Conservation (phyloP, 1,284 basidiomycete species). For the Hymenochaete sp. region DNA sequence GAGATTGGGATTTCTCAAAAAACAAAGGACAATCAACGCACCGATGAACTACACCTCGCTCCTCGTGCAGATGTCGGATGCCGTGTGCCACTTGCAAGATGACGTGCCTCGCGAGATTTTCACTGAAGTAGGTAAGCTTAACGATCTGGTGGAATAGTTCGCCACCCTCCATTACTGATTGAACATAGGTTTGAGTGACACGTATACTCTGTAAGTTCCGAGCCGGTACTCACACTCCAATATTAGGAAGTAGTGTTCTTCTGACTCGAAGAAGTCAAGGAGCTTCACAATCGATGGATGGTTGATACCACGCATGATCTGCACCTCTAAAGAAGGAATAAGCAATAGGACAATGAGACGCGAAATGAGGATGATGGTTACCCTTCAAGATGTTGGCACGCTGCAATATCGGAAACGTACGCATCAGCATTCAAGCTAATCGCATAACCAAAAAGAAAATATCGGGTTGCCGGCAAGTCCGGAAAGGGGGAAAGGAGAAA, state of each 20-base stretch:
- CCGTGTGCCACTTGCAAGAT: constrained; percentile 96
- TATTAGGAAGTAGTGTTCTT: constrained; percentile 91
- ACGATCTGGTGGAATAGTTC: constrained; percentile 99
- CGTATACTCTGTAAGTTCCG: neutral
- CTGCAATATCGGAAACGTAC: constrained; percentile 38
- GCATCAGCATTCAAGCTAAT: constrained; percentile 30
- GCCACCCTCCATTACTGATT: constrained; percentile 87
- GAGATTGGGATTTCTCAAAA: neutral
- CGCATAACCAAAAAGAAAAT: constrained; percentile 12
- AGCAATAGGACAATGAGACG: neutral
- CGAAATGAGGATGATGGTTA: constrained; percentile 20
- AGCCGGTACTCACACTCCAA: constrained; percentile 65
- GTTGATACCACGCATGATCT: constrained; percentile 95
- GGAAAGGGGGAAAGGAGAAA: constrained; percentile 20
- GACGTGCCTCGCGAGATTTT: constrained; percentile 90
- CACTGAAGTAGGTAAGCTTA: constrained; percentile 98
- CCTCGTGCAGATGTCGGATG: constrained; percentile 95
- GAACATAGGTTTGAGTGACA: constrained; percentile 3
- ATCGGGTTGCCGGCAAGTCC: neutral
- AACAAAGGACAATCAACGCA: constrained; percentile 20
- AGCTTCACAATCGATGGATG: constrained; percentile 90
- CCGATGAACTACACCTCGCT: constrained; percentile 95
- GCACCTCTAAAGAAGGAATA: constrained; percentile 64
- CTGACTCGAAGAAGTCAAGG: constrained; percentile 82
- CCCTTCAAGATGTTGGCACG: constrained; percentile 97